A percentile compares a stretch with the other conserved stretches of the same genome.
phyloP scores from a whole-genome alignment of 106 monocot genomes.

The Vanilla planifolia region DNA sequence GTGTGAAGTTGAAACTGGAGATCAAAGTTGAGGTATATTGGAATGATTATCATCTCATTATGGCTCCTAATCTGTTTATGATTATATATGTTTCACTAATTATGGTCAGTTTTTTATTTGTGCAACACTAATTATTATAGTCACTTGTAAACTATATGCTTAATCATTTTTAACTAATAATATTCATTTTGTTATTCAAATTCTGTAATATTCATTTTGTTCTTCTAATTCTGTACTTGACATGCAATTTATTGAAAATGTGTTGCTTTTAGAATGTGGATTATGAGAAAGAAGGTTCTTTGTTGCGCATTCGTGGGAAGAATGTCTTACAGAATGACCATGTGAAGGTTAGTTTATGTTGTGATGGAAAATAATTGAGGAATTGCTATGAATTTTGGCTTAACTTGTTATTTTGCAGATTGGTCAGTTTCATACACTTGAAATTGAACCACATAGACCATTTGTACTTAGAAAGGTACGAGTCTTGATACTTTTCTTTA shows the following conservation, averaged over 20 bases:
- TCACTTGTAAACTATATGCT: too few relatives aligned
- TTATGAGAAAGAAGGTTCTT: constrained; percentile 86
- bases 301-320: constrained; percentile 84
- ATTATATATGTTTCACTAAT: constrained; percentile 1
- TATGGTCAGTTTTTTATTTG: background rate
- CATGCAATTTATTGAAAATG: too few relatives aligned
- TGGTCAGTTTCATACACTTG: constrained; percentile 91
- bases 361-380: background rate
- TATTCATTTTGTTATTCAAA: too few relatives aligned
- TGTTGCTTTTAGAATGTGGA: constrained; percentile 49
- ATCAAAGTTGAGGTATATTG: constrained; percentile 76
- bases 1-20: constrained; percentile 79
- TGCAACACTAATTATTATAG: too few relatives aligned
- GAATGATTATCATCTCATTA: background rate
- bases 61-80: background rate
- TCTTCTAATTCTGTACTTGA: too few relatives aligned
- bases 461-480: constrained; percentile 84
- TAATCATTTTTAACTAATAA: too few relatives aligned
- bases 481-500: background rate
- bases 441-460: constrained; percentile 77
- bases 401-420: constrained; percentile 38
- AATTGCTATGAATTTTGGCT: background rate
- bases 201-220: too few relatives aligned
- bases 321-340: constrained; percentile 82
- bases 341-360: constrained; percentile 60